Base-by-base conservation (phyloP, 2,329 filamentous ascomycete species). In the Thielaviopsis euricoi region DNA sequence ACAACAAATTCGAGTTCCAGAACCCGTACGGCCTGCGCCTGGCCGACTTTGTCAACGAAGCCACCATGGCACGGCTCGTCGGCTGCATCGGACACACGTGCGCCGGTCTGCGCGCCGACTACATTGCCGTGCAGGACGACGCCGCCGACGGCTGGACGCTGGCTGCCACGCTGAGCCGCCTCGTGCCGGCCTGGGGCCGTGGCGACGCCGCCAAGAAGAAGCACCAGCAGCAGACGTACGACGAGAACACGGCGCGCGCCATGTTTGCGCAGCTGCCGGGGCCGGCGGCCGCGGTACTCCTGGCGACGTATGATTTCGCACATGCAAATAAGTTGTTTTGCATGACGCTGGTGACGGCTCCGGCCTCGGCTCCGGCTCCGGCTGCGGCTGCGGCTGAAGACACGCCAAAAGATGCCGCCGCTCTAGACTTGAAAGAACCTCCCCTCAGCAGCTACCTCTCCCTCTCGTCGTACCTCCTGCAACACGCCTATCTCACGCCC, bases 1-100 rank as follows among this genome's bases (percentile, higher is more conserved):
- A 97, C 77, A 97, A 98, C 78, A 98, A 97, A 70, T 98, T 98
- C 66, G 93, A 98, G 70, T 91, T 94, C 59, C 90, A 95, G 68
- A 98, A 98, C 64, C 91, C 91, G 0, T 98, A 98, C 65, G 86
- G 93, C 65, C 74, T 94, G 62, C 86, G 91, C 26, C 78, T 98
- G 17, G 89, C 91, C 65, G 90, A 97, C 69, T 97, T 97, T 70
- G 89, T 96, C 65, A 95, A 98, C 67, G 90, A 97, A 66, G 74
- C 78, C 0, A 85, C 86, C 1, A 96, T 97, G 65, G 80, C 85
- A 60, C 88, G 87, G 66, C 87, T 95, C 62, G 82, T 95, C 51
- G 75, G 76, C 54, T 86, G 85, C 59, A 80, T 95, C 22, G 89
- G 89, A 2, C 73, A 79, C 58, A 83, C 86, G 0, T 95, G 87